Evolutionary conservation across 108 stramenopile genomes (phyloP), one percentile per base, ranked within the genome.

Genomic region (Craspedostauros australis): DNA sequence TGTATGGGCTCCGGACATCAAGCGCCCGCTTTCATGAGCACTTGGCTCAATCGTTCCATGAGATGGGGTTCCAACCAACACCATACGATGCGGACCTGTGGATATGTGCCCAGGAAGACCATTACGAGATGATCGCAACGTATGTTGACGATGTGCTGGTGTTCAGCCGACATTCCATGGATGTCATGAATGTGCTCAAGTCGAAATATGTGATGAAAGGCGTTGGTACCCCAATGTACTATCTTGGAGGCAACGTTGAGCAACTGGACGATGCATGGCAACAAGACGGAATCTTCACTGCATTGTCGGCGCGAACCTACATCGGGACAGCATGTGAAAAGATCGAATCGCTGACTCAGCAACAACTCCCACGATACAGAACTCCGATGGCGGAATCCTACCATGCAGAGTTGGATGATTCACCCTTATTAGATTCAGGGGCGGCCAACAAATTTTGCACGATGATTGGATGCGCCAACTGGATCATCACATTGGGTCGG

Each of bases 381-480:
- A n/a, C 40, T 37, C 53, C 59, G 27, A 11, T 54, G 4, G 66
- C 50, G 21, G 21, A 33, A 6, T 36, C 38, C 8, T 57, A 67
- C 23, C 66, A 67, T 38, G 57, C 66, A 3, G 67, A 68, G 51
- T 16, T 54, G 11, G 73, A 66, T 55, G 42, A 38, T n/a, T 39
- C 62, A 1, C 20, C n/a, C 12, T 15, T 31, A n/a, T 31, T 74
- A 6, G 39, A 45, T 14, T 18, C 49, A 11, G 43, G 69, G 5
- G 43, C 33, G n/a, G 39, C 44, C 5, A 52, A 48, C 16, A 26
- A 39, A 14, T 74, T 43, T 31, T 63, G 64, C 31, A 50, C 52
- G 2, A 12, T 60, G 20, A 54, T 74, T 32, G 67, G 67, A 5
- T 16, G 36, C 9, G 7, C 49, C 9, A 48, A 62, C 24, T 69